Percentiles rank a stretch among this genome's conserved stretches.
These are phyloP conservation scores for Fusarium guadeloupense DNA, from an alignment of 2,329 filamentous ascomycete genomes.

Conservation along the genomic window DNA sequence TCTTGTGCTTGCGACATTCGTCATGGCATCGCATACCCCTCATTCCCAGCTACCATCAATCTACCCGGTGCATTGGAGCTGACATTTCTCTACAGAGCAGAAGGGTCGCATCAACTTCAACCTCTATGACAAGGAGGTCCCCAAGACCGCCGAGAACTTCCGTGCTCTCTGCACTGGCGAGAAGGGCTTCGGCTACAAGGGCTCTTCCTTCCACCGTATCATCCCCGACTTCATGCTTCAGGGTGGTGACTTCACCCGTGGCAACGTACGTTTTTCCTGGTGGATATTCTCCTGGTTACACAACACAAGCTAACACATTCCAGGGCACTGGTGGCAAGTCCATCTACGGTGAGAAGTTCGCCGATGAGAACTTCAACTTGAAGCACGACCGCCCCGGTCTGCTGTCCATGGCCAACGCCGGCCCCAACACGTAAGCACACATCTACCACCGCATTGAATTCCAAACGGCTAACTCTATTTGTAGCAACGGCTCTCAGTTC, in stretches of 20 bases:
- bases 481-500: slow-evolving; percentile 97
- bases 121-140: slow-evolving; percentile 85
- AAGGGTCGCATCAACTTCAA: slow-evolving; percentile 85
- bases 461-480: slow-evolving; percentile 39
- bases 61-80: slow-evolving; percentile 17
- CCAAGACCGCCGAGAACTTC: slow-evolving; percentile 90
- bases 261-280: slow-evolving; percentile 74
- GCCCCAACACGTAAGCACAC: slow-evolving; percentile 81
- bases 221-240: slow-evolving; percentile 96
- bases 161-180: slow-evolving; percentile 81
- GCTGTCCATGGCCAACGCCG: slow-evolving; percentile 95
- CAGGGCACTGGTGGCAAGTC: slow-evolving; percentile 91
- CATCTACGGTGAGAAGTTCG: slow-evolving; percentile 95
- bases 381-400: slow-evolving; percentile 80
- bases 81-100: slow-evolving; percentile 65
- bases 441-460: too few species aligned
- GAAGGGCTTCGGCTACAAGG: slow-evolving; percentile 84
- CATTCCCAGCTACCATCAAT: background rate
- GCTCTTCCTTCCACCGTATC: slow-evolving; percentile 90
- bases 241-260: slow-evolving; percentile 93
- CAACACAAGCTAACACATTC: slow-evolving; percentile 29
- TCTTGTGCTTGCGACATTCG: slow-evolving; percentile 7
- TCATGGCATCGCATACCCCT: slow-evolving; percentile 18
- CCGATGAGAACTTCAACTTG: slow-evolving; percentile 87
- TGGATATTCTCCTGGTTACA: background rate